These are phyloP conservation scores for Fusarium chuoi DNA, from an alignment of 2,329 filamentous ascomycete species.

Conservation along the genomic window DNA sequence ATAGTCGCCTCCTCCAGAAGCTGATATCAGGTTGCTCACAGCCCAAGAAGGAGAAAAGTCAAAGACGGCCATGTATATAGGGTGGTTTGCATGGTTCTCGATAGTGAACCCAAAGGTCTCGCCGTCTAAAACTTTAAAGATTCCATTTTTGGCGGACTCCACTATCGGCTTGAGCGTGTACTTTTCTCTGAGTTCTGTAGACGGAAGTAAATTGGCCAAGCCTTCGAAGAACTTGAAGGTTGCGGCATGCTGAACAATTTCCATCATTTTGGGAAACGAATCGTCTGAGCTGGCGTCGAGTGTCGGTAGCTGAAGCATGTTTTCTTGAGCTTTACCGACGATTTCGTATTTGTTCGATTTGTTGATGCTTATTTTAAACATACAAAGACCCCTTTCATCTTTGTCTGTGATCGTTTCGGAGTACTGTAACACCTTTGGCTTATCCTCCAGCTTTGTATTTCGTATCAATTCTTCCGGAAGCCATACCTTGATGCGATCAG, in stretches of 20 bases:
- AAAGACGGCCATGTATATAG: neutral
- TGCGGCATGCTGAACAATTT: neutral
- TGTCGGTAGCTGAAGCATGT: neutral
- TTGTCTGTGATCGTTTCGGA: accelerated
- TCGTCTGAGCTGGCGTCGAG: accelerated
- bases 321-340: neutral
- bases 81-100: neutral
- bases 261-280: accelerated
- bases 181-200: neutral
- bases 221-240: neutral
- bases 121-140: accelerated
- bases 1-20: neutral
- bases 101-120: neutral
- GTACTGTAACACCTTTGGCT: accelerated
- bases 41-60: neutral
- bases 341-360: neutral
- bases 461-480: accelerated
- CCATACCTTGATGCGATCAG: neutral
- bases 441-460: accelerated
- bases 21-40: neutral
- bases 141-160: accelerated
- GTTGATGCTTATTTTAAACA: accelerated
- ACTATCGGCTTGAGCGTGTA: accelerated
- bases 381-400: neutral
- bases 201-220: neutral